phyloP scores from a whole-genome alignment of 805 yeast species.

The Kodamaea leandrae region DNA sequence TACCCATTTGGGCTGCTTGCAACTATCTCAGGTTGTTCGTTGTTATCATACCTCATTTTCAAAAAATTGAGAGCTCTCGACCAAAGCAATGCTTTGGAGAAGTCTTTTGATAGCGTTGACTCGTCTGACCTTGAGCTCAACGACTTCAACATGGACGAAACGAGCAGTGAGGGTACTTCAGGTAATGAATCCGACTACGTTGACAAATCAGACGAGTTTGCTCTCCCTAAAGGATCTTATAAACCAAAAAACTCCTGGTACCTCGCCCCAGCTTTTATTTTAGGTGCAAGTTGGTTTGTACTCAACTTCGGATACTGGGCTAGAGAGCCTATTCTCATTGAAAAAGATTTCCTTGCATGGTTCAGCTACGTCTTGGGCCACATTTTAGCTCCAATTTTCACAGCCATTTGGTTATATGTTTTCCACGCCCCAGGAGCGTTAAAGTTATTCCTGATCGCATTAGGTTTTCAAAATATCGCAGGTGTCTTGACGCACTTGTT shows the following conservation, averaged over 20 bases:
- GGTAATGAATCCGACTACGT: not conserved
- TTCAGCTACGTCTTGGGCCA: slow-evolving; percentile 60
- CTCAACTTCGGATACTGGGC: slow-evolving; percentile 46
- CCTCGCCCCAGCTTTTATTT: slow-evolving; percentile 37
- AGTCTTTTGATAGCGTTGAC: not conserved
- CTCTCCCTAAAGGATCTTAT: slow-evolving; percentile 1
- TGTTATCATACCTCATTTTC: slow-evolving; percentile 1
- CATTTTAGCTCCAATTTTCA: slow-evolving; percentile 57
- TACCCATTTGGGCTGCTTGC: slow-evolving; percentile 5
- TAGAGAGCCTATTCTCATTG: slow-evolving; percentile 40
- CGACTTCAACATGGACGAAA: slow-evolving; percentile 5
- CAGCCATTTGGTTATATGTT: slow-evolving; percentile 60
- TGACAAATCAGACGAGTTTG: not conserved
- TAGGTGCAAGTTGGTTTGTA: slow-evolving; percentile 46
- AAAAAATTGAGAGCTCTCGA: slow-evolving; percentile 5
- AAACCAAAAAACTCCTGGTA: slow-evolving; percentile 23
- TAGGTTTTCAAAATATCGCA: slow-evolving; percentile 59
- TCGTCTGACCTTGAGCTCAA: slow-evolving; percentile 6
- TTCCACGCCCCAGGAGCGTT: slow-evolving; percentile 67
- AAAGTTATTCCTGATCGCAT: slow-evolving; percentile 49
- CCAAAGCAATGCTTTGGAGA: not conserved
- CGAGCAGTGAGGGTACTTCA: not conserved
- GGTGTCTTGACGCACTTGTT: slow-evolving; percentile 60
- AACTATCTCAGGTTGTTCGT: not conserved
- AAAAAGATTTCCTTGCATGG: slow-evolving; percentile 59